Percentiles rank a stretch among this genome's conserved stretches.
phyloP scores from a whole-genome alignment of 202 grass and related monocot genomes.

The Eragrostis tef region DNA sequence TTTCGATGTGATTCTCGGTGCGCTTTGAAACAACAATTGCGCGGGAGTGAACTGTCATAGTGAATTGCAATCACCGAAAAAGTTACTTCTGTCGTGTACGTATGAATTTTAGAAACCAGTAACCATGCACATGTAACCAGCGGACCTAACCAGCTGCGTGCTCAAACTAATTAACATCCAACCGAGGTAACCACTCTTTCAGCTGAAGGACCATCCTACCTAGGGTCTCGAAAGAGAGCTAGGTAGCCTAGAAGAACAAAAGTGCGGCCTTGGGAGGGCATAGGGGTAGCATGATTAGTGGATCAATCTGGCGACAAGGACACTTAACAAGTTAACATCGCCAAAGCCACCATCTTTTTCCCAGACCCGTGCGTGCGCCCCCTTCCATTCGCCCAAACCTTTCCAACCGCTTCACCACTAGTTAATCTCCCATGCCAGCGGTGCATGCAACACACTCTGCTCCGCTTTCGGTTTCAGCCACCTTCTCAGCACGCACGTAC shows the following conservation, averaged over 20 bases:
- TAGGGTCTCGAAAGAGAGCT: slow-evolving; percentile 29
- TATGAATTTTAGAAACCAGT: no score
- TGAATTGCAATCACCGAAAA: not conserved
- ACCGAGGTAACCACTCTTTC: slow-evolving; percentile 8
- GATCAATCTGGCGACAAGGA: slow-evolving; percentile 47
- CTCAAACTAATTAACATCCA: not conserved
- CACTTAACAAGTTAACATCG: slow-evolving; percentile 13
- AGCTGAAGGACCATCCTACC: slow-evolving; percentile 40
- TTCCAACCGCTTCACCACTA: not conserved
- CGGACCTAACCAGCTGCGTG: slow-evolving; percentile 13
- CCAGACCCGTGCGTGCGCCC: not conserved
- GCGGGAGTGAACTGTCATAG: not conserved
- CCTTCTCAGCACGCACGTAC: not conserved
- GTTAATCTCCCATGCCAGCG: not conserved
- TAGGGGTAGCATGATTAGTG: slow-evolving; percentile 18
- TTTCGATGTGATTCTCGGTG: not conserved
- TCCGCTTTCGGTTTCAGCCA: slow-evolving; percentile 16
- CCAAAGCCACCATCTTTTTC: slow-evolving; percentile 6
- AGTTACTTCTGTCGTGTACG: not conserved
- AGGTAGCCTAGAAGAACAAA: slow-evolving; percentile 12
- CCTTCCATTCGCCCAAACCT: not conserved
- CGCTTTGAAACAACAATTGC: not conserved
- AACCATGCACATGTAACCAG: not conserved
- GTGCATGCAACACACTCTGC: not conserved
- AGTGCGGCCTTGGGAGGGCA: not conserved